A percentile compares a stretch with the other conserved stretches of the same genome.
Conservation (phyloP, 176 grass and related monocot species). For the Raddia guianensis region DNA sequence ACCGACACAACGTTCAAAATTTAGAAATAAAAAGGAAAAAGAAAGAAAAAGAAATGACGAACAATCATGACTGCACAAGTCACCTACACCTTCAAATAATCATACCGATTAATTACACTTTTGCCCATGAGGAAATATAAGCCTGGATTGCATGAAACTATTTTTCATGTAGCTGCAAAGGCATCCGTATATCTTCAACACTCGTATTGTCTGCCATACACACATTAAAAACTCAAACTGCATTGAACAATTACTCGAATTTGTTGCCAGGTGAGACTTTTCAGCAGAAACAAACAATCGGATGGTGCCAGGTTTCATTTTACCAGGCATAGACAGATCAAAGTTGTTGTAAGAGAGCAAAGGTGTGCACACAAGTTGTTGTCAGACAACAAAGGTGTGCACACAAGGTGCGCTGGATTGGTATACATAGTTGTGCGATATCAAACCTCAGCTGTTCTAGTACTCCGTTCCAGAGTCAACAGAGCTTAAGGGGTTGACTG, state of each 20-base stretch:
- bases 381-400: neutral
- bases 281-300: neutral
- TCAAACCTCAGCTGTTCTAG: neutral
- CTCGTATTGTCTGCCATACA: neutral
- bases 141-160: neutral
- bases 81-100: neutral
- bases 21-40: neutral
- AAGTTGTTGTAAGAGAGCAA: neutral
- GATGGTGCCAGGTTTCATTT: neutral
- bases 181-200: neutral
- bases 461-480: neutral
- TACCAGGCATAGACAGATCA: neutral
- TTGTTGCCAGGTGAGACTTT: too few relatives aligned
- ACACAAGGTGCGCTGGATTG: neutral
- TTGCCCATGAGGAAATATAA: neutral
- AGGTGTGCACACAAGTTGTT: neutral
- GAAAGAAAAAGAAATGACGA: neutral
- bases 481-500: constrained; percentile 41
- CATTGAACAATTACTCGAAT: too few relatives aligned
- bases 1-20: neutral
- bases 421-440: neutral
- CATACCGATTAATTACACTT: neutral
- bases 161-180: neutral
- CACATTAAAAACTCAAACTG: neutral
- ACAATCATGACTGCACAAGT: constrained; percentile 1